Conservation (phyloP, 2,329 filamentous ascomycete species). For the Ascochyta koolunga region DNA sequence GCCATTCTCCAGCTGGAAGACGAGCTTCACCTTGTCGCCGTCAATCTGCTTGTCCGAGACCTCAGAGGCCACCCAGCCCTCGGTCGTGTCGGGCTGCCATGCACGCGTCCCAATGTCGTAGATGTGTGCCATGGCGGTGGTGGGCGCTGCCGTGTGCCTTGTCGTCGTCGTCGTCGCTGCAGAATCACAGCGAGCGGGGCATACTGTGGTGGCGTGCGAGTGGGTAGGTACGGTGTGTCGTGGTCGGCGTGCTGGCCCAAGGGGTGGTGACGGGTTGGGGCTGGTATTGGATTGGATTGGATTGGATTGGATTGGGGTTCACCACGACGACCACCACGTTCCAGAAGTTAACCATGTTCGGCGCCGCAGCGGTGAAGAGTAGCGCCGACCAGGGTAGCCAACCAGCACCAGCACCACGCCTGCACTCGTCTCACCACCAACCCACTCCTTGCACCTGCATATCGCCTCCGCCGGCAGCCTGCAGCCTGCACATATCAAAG, state of each 20-base stretch:
- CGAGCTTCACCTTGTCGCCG: conserved; percentile 84
- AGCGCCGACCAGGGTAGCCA: conserved; percentile 8
- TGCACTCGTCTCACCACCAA: conserved; percentile 14
- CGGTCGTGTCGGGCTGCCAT: conserved; percentile 95
- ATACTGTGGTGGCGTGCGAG: conserved; percentile 23
- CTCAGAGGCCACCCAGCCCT: conserved; percentile 98
- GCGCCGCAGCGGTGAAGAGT: conserved; percentile 15
- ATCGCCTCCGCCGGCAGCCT: neutral
- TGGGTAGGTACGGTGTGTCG: conserved; percentile 4
- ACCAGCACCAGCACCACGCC: neutral
- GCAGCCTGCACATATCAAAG: conserved; percentile 2
- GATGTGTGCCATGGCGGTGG: conserved; percentile 76
- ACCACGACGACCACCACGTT: conserved; percentile 5
- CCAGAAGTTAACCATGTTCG: conserved; percentile 20
- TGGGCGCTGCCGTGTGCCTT: too few relatives aligned
- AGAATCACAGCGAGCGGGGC: conserved; percentile 36
- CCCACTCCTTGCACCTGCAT: conserved; percentile 14
- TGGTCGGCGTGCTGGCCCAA: neutral
- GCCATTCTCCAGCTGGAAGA: conserved; percentile 90
- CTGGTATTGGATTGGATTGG: too few relatives aligned
- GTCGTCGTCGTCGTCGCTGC: conserved; percentile 24
- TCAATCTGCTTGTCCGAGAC: conserved; percentile 83
- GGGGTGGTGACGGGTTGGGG: neutral
- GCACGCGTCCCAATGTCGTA: conserved; percentile 97
- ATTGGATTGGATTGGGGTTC: too few relatives aligned